Evolutionary conservation across 2,329 filamentous ascomycete genomes (phyloP), one percentile per base, ranked within the genome.

Genomic region (Hypoxylon sp.): DNA sequence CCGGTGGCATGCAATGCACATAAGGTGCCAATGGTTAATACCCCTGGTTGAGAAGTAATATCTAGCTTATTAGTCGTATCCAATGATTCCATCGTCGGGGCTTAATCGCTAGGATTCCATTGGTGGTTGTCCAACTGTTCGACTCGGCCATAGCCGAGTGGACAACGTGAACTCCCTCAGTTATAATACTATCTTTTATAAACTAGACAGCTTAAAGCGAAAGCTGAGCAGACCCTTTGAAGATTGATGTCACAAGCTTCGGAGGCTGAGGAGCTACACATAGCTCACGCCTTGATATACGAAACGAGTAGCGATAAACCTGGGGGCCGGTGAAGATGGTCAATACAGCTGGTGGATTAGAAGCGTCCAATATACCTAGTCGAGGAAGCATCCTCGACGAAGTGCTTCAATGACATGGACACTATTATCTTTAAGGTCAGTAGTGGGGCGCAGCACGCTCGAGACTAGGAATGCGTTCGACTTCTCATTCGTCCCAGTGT

Each of bases 401-500:
- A 56, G 57, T 53, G 49, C 51, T 44, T 54, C 46, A 48, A 63
- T 53, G 33, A 33, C 24, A 64, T 28, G 44, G 54, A 45, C 55
- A 30, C 40, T 54, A 49, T 61, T 64, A 61, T 66, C 63, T 66
- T n/a, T 46, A 51, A 61, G 22, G 59, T 66, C 63, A 48, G 55
- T 24, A 54, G 65, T 68, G 65, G 65, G 65, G 65, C 56, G 48
- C 12, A 20, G 52, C n/a, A 58, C 45, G 51, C 60, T 67, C 53
- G 44, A 61, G 48, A 64, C 60, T 64, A 59, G 56, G 57, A 64
- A 67, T 42, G 55, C 57, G 49, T 51, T 62, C 56, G 28, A 33
- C 53, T 57, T 62, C 51, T 63, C 38, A 69, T 69, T 69, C 67
- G 67, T 67, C 67, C 67, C 67, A 55, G 58, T 42, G 46, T 67